phyloP scores from a whole-genome alignment of 768 basidiomycete genomes.

The Zangia roseola region DNA sequence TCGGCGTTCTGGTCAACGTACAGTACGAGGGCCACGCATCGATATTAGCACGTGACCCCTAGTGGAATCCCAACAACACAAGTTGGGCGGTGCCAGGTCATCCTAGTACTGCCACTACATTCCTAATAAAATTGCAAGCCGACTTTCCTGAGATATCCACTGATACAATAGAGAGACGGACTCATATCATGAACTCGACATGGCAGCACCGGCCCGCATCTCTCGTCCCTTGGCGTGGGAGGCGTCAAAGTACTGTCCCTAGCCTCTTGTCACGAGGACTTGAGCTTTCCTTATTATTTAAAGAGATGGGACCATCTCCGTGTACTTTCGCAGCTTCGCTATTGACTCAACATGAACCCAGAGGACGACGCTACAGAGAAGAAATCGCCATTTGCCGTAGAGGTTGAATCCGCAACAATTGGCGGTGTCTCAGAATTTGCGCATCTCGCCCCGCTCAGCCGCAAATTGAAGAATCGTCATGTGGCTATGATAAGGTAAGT shows the following conservation, averaged over 20 bases:
- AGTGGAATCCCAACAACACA: neutral
- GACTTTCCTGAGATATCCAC: no score
- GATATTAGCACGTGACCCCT: conserved; percentile 13
- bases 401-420: conserved; percentile 1
- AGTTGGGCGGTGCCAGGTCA: neutral
- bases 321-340: neutral
- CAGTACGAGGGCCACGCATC: conserved; percentile 1
- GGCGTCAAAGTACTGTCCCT: neutral
- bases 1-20: conserved; percentile 10
- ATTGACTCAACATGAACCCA: neutral
- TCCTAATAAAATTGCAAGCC: no score
- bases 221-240: conserved; percentile 9
- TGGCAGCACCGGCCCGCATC: neutral
- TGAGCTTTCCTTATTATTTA: neutral
- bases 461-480: conserved; percentile 28
- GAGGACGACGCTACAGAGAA: neutral
- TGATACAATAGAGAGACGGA: no score
- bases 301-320: neutral
- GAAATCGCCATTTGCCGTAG: neutral
- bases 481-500: conserved; percentile 29
- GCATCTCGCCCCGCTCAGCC: conserved; percentile 3
- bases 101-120: no score
- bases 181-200: neutral
- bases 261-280: neutral
- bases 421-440: neutral